Conservation (phyloP, 805 yeast species). For the Cephaloascus albidus region DNA sequence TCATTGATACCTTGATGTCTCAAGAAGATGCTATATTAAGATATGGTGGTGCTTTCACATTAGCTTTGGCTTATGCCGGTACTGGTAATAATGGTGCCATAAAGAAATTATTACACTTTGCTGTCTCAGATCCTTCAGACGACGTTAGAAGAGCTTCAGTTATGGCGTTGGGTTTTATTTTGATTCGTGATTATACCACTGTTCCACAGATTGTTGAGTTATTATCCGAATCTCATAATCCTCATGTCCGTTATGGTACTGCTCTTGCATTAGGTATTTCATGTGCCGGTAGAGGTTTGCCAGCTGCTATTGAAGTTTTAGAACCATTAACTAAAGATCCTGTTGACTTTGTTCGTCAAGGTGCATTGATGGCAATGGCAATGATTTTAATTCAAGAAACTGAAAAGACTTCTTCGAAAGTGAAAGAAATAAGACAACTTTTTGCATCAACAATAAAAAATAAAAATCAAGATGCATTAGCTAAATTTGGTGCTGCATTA, state of each 20-base stretch:
- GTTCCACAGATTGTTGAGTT: conserved; percentile 94
- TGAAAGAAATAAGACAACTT: conserved; percentile 63
- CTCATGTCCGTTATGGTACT: conserved; percentile 97
- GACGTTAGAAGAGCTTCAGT: conserved; percentile 97
- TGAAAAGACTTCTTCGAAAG: conserved; percentile 74
- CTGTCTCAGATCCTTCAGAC: conserved; percentile 94
- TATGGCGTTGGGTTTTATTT: conserved; percentile 80
- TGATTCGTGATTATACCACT: conserved; percentile 83
- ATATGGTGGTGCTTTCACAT: conserved; percentile 92
- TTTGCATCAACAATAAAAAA: conserved; percentile 70
- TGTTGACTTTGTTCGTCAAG: conserved; percentile 96
- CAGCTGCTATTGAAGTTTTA: conserved; percentile 83
- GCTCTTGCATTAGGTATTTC: conserved; percentile 96
- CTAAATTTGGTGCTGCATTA: conserved; percentile 94
- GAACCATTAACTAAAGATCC: conserved; percentile 91
- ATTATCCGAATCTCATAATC: conserved; percentile 89
- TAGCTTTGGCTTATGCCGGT: conserved; percentile 95
- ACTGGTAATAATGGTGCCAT: conserved; percentile 88
- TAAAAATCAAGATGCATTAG: conserved; percentile 93
- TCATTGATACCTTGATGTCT: conserved; percentile 54
- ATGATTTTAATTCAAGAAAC: conserved; percentile 87
- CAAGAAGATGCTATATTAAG: conserved; percentile 81
- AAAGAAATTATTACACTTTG: conserved; percentile 77
- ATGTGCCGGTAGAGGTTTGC: conserved; percentile 89
- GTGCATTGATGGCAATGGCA: conserved; percentile 86